Evolutionary conservation across 2,329 filamentous ascomycete genomes (phyloP), one percentile per base, ranked within the genome.

Genomic region (Cladophialophora exuberans): DNA sequence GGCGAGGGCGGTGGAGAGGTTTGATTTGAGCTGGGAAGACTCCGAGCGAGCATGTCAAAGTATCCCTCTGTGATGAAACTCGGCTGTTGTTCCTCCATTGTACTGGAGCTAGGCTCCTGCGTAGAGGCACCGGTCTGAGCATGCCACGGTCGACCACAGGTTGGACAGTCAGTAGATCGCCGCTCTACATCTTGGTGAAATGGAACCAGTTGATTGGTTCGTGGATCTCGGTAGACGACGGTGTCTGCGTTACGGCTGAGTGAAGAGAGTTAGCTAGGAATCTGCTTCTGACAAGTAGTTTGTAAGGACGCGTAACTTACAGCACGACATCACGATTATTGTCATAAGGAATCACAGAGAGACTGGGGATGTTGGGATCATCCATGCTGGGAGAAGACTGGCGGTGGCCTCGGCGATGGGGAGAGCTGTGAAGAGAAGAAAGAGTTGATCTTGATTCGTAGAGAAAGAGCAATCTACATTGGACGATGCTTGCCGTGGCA

Each of bases 41-140:
- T 85, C 46, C 80, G 74, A 39, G 83, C 88, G 35, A 99, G 85
- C 88, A 97, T 92, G 66, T 90, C 90, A 73, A 99, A 99, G 77
- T 99, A 99, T 47, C 91, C 85, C 2, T 92, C 92, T 66, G 92
- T 87, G 64, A 97, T 88, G 69, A 92, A 97, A 30, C 53, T 86
- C 82, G 44, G 87, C 81, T 65, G 67, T n/a, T n/a, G n/a, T 70
- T 60, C 64, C 68, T 62, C 57, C 62, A 60, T 42, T 62, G 45
- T 54, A 47, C 67, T 67, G n/a, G 60, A 56, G 17, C 70, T 68
- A 25, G 69, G 66, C 17, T 67, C 67, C 20, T 68, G 64, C 38
- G 82, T 79, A 23, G 59, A 52, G 7, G 57, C 45, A 11, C 41
- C 44, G 20, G 31, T 25, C 15, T 61, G 79, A 70, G 71, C 85